Base-by-base conservation (phyloP, 1,284 basidiomycete genomes). In the Fomitopsis pinicola region DNA sequence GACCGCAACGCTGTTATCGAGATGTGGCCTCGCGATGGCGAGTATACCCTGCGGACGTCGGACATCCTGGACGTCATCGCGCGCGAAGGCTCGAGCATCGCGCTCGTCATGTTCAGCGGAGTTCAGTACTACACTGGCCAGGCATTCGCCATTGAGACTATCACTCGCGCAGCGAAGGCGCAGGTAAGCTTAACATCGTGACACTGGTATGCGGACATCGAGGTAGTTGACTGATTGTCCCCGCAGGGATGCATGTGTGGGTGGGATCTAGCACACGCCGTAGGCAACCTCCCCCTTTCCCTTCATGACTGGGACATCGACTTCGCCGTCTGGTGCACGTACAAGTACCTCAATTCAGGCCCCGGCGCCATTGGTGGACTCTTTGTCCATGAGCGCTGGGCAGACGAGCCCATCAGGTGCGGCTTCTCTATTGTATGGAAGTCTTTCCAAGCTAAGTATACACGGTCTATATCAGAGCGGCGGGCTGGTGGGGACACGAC, bases 121-220 rank as follows among this genome's bases (percentile, higher is more conserved):
- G 85, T 97, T 12, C 97, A 99, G 75, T 99, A 96, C 79, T 98
- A 98, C 77, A 97, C 95, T 12, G 97, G 96, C n/a, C 96, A 99
- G 76, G 86, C 83, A 74, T 98, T 99, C 76, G 90, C 94, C 60
- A 94, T 98, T 78, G 71, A 89, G 70, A 76, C 78, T 28, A 91
- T 99, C 70, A 94, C 95, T 15, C 82, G 81, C 62, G 93, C 91
- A 62, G 90, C 93, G n/a, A 88, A 94, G 72, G 85, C 83, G 63
- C 82, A 91, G 82, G 92, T 92, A 33, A 7, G 28, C 17, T 48
- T 40, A 3, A 65, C 15, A 59, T 33, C 15, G 17, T 52, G 17
- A 9, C 15, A 38, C 26, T 17, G 45, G 10, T 17, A 30, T 30
- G 15, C 9, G 14, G n/a, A 22, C 42, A 26, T 30, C 15, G 45